phyloP scores from a whole-genome alignment of 345 rosid genomes.

The Eucalyptus shirleyi region DNA sequence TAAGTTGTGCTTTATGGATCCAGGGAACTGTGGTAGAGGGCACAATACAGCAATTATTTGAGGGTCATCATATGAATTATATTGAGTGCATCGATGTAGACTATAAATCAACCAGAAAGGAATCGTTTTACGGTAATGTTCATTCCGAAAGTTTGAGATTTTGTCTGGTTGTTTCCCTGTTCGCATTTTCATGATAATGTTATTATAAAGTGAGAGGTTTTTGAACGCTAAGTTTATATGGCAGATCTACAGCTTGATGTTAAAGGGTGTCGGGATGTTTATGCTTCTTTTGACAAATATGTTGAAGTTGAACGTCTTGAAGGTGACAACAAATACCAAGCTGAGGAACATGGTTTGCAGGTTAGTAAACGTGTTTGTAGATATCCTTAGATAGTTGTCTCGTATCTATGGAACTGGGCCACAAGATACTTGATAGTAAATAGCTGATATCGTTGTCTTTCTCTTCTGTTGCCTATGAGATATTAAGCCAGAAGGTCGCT shows the following conservation, averaged over 20 bases:
- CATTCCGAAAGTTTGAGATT: neutral
- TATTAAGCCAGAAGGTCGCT: neutral
- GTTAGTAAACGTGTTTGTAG: constrained; percentile 10
- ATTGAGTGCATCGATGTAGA: constrained; percentile 97
- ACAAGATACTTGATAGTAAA: neutral
- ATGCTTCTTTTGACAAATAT: constrained; percentile 96
- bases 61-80: constrained; percentile 98
- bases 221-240: neutral
- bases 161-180: neutral
- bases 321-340: constrained; percentile 97
- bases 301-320: constrained; percentile 99
- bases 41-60: constrained; percentile 90
- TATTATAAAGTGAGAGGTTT: neutral
- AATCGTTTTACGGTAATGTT: constrained; percentile 79
- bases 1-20: neutral
- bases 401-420: neutral
- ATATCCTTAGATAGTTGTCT: neutral
- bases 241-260: constrained; percentile 99
- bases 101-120: constrained; percentile 88
- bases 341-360: constrained; percentile 93
- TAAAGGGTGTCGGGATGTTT: constrained; percentile 93
- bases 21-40: constrained; percentile 99
- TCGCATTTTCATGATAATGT: neutral
- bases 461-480: neutral
- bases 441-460: neutral